Base-by-base conservation (phyloP, 495 filamentous ascomycete species). In the Daldinia caldariorum region DNA sequence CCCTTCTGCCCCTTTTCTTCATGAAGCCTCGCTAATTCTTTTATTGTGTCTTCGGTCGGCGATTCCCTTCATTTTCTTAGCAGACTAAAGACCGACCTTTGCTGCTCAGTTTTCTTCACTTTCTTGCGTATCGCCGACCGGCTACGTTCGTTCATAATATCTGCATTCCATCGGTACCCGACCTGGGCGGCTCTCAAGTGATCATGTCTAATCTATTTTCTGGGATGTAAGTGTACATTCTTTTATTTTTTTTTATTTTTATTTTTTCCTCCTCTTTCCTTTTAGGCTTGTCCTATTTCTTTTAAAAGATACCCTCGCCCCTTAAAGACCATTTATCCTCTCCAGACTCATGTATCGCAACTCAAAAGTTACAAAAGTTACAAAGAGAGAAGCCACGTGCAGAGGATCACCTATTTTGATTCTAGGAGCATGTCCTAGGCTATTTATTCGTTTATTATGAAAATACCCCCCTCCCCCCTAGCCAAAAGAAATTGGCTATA, bases 131-230 rank as follows among this genome's bases (percentile, higher is more conserved):
- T 26, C 58, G 35, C 59, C 56, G 13, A 26, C n/a, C 14, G 18
- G 31, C 66, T 26, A 8, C 29, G 41, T 58, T 34, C 34, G n/a
- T 22, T 35, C 35, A 26, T 26, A 51, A 43, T 29, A 37, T 34
- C 26, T 47, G 58, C 72, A 29, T 37, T 67, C 47, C 63, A 69
- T 56, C 64, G 56, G 53, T 56, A 65, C 67, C 63, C 63, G 70
- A 72, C 65, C 58, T 68, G 55, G 55, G 66, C 63, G 58, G 67
- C 51, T 70, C 56, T 65, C 34, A 61, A 58, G 65, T 50, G 76
- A 85, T 71, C 61, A 93, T 93, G 91, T 89, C 90, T 64, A 91
- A 89, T 78, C 85, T 92, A 76, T 91, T 93, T 74, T 91, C 90
- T 76, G 90, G 90, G 77, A 90, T 93, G 91, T 92, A 85, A 85